Percentiles rank a stretch among this genome's conserved stretches.
Evolutionary conservation across 2,329 filamentous ascomycete genomes (phyloP).

Genomic region (Lasiodiplodia hormozganensis): DNA sequence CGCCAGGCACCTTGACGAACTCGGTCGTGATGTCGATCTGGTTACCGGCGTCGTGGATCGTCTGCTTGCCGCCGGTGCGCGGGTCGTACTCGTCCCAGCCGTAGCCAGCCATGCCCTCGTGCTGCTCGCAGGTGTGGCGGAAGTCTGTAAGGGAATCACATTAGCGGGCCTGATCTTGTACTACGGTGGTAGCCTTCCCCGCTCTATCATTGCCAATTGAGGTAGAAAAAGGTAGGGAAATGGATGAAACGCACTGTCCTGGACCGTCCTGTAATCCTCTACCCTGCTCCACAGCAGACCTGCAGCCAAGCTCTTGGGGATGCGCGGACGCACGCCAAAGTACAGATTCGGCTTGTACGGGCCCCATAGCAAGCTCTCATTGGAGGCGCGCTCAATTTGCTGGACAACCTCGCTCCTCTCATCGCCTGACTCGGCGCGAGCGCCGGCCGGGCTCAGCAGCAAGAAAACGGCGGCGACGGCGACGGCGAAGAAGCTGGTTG

Average conservation of each 20-base stretch:
- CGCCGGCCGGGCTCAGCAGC: constrained; percentile 36
- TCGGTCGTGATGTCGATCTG: constrained; percentile 88
- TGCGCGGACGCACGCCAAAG: constrained; percentile 84
- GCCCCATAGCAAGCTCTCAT: constrained; percentile 92
- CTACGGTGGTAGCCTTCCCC: neutral
- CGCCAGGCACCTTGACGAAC: constrained; percentile 91
- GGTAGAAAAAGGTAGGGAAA: constrained; percentile 31
- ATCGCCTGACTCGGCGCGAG: constrained; percentile 9
- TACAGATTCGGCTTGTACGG: constrained; percentile 94
- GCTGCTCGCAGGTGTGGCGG: constrained; percentile 94
- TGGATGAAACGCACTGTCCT: constrained; percentile 67
- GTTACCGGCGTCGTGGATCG: constrained; percentile 89
- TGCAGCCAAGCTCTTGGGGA: constrained; percentile 80
- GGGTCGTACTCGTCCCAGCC: constrained; percentile 98
- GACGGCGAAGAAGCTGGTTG: constrained; percentile 29
- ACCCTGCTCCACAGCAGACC: constrained; percentile 90
- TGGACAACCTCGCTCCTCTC: constrained; percentile 6
- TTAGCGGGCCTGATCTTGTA: neutral
- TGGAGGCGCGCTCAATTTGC: constrained; percentile 59
- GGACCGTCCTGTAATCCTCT: constrained; percentile 77
- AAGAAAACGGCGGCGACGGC: constrained; percentile 34
- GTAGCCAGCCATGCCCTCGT: constrained; percentile 87
- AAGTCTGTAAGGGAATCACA: constrained; percentile 64
- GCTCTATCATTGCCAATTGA: neutral
- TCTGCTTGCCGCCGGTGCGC: constrained; percentile 83